These are phyloP conservation scores for Dillenia suffruticosa DNA, from an alignment of 164 flowering plant genomes.

Conservation along the genomic window DNA sequence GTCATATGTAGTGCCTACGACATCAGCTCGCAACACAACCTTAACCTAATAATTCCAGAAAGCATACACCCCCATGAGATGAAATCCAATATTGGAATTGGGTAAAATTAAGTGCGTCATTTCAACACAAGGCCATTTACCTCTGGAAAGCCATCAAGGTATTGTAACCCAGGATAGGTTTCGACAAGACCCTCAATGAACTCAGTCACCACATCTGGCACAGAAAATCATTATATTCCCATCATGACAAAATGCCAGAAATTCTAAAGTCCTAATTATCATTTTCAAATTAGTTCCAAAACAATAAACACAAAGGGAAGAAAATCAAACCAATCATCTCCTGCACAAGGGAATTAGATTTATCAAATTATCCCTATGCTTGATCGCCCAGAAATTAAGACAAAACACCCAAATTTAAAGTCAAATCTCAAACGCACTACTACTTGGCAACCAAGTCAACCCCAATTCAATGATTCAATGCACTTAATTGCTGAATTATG, in stretches of 20 bases:
- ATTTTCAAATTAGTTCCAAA: not conserved
- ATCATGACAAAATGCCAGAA: not conserved
- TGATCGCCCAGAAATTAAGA: not conserved
- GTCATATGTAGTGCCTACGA: constrained; percentile 58
- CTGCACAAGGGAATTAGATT: not conserved
- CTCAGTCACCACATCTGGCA: constrained; percentile 85
- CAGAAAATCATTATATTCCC: not conserved
- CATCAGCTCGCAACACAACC: constrained; percentile 92
- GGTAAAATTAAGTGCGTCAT: not conserved
- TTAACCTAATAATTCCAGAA: constrained; percentile 46
- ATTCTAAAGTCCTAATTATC: not conserved
- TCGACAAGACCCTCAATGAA: constrained; percentile 92
- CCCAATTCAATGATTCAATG: too few relatives aligned
- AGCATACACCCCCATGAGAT: not conserved
- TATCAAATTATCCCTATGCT: not conserved
- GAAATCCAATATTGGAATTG: not conserved
- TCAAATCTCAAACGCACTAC: too few relatives aligned
- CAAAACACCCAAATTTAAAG: not conserved
- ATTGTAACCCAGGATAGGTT: constrained; percentile 83
- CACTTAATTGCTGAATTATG: too few relatives aligned
- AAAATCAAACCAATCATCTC: not conserved
- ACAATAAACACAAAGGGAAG: not conserved
- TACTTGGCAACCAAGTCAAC: too few relatives aligned
- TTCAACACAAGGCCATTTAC: constrained; percentile 20
- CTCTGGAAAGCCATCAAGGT: constrained; percentile 91